Evolutionary conservation across 2,329 filamentous ascomycete species (phyloP).

Genomic region (Endoconidiophora polonica): DNA sequence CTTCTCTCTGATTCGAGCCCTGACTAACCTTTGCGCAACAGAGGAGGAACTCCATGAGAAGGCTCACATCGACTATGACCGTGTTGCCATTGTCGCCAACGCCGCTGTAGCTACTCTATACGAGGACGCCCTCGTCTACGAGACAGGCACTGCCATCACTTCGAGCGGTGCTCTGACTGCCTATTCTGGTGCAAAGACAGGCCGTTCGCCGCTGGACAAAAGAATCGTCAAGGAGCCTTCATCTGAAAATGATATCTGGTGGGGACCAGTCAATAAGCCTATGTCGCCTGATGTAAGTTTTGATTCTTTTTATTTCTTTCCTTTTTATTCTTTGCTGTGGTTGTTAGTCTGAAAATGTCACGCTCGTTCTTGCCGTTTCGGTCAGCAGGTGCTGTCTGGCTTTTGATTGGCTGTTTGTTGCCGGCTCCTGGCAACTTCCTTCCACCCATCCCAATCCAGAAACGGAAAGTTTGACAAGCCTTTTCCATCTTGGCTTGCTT

Average conservation of each 20-base stretch:
- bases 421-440: no score
- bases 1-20: neutral
- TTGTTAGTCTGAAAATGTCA: no score
- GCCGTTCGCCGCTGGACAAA: constrained; percentile 92
- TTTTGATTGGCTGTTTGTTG: no score
- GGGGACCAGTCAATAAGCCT: constrained; percentile 98
- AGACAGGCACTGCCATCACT: constrained; percentile 93
- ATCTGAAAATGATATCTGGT: constrained; percentile 91
- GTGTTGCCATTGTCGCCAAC: constrained; percentile 92
- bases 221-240: constrained; percentile 82
- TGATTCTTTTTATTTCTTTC: neutral
- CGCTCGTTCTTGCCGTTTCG: no score
- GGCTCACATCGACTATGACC: constrained; percentile 97
- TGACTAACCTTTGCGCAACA: constrained; percentile 14
- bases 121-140: constrained; percentile 93
- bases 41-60: constrained; percentile 94
- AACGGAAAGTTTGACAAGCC: no score
- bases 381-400: no score
- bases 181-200: constrained; percentile 96
- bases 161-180: constrained; percentile 87
- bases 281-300: constrained; percentile 83
- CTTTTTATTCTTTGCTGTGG: no score
- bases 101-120: constrained; percentile 90
- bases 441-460: no score
- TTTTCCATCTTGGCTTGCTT: no score